Conservation (phyloP, 192 early-diverging fungal species). For the Geranomyces variabilis region DNA sequence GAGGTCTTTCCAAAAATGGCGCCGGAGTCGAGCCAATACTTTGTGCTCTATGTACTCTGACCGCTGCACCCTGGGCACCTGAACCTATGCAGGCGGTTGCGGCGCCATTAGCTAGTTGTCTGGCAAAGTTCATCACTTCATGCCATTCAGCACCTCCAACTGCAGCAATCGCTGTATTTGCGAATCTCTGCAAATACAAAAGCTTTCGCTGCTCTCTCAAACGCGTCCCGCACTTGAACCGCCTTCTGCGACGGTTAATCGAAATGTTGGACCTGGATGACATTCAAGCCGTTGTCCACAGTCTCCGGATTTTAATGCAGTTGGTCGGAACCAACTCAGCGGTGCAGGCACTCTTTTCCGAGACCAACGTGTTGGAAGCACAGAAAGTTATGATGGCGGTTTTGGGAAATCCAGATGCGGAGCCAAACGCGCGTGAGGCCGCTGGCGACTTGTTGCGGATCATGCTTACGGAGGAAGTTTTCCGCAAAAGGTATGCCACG, state of each 20-base stretch:
- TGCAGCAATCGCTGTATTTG: constrained; percentile 6
- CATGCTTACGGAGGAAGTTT: not conserved
- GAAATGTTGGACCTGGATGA: not conserved
- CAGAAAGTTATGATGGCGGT: constrained; percentile 3
- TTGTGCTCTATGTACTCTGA: no score
- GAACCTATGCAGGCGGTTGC: no score
- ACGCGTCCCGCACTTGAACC: not conserved
- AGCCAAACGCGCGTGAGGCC: not conserved
- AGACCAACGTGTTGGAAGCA: not conserved
- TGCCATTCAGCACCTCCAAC: not conserved
- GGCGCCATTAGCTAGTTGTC: no score
- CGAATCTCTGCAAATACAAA: not conserved
- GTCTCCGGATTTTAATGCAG: not conserved
- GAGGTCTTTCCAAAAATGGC: no score
- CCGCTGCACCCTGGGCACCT: no score
- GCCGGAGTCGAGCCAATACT: no score
- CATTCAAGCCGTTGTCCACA: not conserved
- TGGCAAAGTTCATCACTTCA: no score
- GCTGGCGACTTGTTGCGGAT: not conserved
- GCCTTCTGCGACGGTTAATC: not conserved
- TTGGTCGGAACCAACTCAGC: not conserved
- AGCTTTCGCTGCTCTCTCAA: not conserved
- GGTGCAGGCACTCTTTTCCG: not conserved
- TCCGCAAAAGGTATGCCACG: not conserved
- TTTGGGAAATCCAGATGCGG: not conserved